These are phyloP conservation scores for Magnusiomyces paraingens DNA, from an alignment of 1,139 yeast genomes.

Conservation along the genomic window DNA sequence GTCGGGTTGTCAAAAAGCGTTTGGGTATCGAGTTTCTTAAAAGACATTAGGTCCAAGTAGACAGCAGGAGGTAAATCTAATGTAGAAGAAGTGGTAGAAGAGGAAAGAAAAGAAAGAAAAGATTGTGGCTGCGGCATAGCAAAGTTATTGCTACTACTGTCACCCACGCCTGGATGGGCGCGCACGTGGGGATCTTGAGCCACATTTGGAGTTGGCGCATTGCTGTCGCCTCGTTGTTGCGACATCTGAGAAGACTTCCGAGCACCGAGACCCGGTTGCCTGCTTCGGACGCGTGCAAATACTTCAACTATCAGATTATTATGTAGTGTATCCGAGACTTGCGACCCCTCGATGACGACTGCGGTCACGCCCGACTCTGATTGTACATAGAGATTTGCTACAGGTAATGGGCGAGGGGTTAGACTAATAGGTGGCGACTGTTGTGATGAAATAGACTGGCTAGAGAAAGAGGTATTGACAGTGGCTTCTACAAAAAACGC, in stretches of 20 bases:
- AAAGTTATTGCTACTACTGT: background rate
- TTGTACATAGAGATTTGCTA: background rate
- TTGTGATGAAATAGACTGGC: background rate
- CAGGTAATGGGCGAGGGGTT: background rate
- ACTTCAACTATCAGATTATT: background rate
- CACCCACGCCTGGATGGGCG: background rate
- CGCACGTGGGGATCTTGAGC: background rate
- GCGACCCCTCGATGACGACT: too few species aligned
- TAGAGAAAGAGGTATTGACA: background rate
- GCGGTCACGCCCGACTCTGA: too few species aligned
- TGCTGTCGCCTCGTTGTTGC: too few species aligned
- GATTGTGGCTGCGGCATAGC: background rate
- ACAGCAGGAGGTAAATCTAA: background rate
- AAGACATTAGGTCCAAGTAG: background rate
- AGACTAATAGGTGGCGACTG: too few species aligned
- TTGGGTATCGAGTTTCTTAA: background rate
- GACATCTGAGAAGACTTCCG: too few species aligned
- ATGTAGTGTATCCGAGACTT: too few species aligned
- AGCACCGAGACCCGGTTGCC: background rate
- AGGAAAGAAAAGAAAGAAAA: background rate
- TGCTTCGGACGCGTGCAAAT: background rate
- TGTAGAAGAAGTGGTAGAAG: background rate
- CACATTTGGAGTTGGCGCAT: too few species aligned
- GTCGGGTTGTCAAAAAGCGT: background rate
- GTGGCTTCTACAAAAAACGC: slow-evolving; percentile 7